Conservation (phyloP, 23 red algal genomes). For the Gracilaria gracilis region DNA sequence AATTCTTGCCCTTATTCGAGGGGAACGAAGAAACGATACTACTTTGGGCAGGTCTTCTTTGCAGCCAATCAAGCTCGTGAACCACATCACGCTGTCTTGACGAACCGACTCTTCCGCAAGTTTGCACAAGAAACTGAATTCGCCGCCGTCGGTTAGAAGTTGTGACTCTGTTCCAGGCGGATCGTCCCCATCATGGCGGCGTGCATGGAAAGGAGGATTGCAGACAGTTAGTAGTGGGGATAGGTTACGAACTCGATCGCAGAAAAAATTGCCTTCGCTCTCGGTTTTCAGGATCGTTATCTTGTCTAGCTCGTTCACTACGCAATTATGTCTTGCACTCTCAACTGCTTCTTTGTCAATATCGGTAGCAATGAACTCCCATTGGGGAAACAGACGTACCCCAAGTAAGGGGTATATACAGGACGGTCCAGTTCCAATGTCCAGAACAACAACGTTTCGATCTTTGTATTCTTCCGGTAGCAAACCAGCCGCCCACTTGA, state of each 20-base stretch:
- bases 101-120: slow-evolving; percentile 33
- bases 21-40: slow-evolving; percentile 24
- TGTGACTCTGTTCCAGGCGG: slow-evolving; percentile 38
- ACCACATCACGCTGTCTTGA: slow-evolving; percentile 29
- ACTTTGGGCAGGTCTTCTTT: slow-evolving; percentile 44
- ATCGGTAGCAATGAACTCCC: slow-evolving; percentile 58
- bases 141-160: slow-evolving; percentile 54
- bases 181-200: not conserved
- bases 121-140: slow-evolving; percentile 30
- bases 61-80: slow-evolving; percentile 54
- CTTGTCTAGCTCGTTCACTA: slow-evolving; percentile 20
- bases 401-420: slow-evolving; percentile 59
- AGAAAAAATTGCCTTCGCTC: slow-evolving; percentile 19
- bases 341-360: slow-evolving; percentile 32
- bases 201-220: slow-evolving; percentile 64
- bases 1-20: slow-evolving; percentile 5
- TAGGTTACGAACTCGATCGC: not conserved
- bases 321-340: slow-evolving; percentile 24
- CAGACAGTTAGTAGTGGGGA: slow-evolving; percentile 40
- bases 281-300: slow-evolving; percentile 9
- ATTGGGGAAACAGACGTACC: slow-evolving; percentile 41
- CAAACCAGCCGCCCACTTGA: slow-evolving; percentile 44
- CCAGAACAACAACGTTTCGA: slow-evolving; percentile 18
- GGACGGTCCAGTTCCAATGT: slow-evolving; percentile 67
- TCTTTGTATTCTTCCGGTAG: not conserved